A percentile compares a stretch with the other conserved stretches of the same genome.
These are phyloP conservation scores for Backusella westeae DNA, from an alignment of 192 early-diverging fungal genomes.

Conservation along the genomic window DNA sequence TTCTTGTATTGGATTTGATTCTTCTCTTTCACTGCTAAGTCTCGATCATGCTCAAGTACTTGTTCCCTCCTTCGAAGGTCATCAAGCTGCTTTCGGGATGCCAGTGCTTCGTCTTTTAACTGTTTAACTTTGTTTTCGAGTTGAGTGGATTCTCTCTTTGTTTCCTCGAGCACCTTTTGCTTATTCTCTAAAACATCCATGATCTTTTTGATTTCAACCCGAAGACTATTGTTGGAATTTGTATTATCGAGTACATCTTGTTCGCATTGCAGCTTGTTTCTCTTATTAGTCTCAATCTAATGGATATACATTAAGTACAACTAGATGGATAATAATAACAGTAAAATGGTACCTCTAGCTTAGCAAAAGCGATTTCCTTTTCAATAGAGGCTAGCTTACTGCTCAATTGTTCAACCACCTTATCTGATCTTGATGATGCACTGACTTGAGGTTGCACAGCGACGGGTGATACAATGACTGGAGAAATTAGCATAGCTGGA, in stretches of 20 bases:
- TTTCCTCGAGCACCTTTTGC: constrained; percentile 25
- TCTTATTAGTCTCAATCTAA: constrained; percentile 10
- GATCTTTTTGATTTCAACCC: constrained; percentile 22
- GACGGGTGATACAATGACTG: not conserved
- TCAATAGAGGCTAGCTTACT: not conserved
- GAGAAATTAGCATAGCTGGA: not conserved
- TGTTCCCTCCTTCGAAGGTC: constrained; percentile 19
- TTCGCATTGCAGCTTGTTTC: constrained; percentile 16
- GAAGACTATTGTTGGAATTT: constrained; percentile 17
- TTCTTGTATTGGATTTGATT: constrained; percentile 22
- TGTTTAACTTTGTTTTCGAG: constrained; percentile 27
- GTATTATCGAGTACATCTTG: constrained; percentile 1
- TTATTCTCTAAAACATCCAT: constrained; percentile 32
- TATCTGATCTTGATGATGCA: constrained; percentile 8
- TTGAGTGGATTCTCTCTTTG: constrained; percentile 14
- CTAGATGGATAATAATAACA: not conserved
- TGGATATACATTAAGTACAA: not conserved
- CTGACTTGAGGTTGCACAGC: constrained; percentile 10
- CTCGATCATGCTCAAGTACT: constrained; percentile 16
- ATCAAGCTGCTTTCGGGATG: constrained; percentile 27
- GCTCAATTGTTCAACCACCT: constrained; percentile 9
- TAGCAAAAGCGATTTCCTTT: not conserved
- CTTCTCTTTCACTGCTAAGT: constrained; percentile 17
- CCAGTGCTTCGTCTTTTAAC: constrained; percentile 29
- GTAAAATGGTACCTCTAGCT: constrained; percentile 2